Evolutionary conservation across 495 filamentous ascomycete genomes (phyloP).

Genomic region (Peziza echinospora): DNA sequence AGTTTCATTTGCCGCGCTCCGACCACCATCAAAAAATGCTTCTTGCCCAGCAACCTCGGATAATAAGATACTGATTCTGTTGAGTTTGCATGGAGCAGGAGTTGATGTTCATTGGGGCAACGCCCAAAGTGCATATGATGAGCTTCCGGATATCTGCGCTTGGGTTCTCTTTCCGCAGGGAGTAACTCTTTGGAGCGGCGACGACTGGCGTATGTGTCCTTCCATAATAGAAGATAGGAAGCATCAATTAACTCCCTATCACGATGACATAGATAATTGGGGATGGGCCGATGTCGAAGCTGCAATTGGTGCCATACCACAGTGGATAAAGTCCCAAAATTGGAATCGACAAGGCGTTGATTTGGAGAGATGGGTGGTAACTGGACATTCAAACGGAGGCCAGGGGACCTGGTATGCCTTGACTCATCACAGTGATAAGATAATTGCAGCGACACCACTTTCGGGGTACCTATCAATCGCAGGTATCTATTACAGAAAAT

Average conservation of each 20-base stretch:
- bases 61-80: constrained; percentile 23
- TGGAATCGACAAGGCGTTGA: constrained; percentile 30
- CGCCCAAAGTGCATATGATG: constrained; percentile 28
- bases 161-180: constrained; percentile 39
- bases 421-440: constrained; percentile 35
- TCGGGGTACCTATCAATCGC: constrained; percentile 40
- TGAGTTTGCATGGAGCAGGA: constrained; percentile 36
- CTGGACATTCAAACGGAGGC: constrained; percentile 38
- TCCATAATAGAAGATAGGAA: neutral
- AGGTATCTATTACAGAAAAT: too few species aligned
- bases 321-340: constrained; percentile 27
- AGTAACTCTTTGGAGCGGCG: constrained; percentile 38
- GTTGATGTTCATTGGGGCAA: constrained; percentile 29
- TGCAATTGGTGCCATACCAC: constrained; percentile 27
- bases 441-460: constrained; percentile 34
- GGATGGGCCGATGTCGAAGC: constrained; percentile 36
- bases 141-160: constrained; percentile 29
- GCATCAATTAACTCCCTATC: constrained; percentile 4
- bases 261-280: constrained; percentile 27
- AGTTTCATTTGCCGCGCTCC: constrained; percentile 40
- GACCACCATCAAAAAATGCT: constrained; percentile 30
- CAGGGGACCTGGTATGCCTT: constrained; percentile 38
- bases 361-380: constrained; percentile 30
- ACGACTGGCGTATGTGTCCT: constrained; percentile 36
- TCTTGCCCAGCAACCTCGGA: constrained; percentile 8